These are phyloP conservation scores for Corchorus olitorius DNA, from an alignment of 345 rosid genomes.

Conservation along the genomic window DNA sequence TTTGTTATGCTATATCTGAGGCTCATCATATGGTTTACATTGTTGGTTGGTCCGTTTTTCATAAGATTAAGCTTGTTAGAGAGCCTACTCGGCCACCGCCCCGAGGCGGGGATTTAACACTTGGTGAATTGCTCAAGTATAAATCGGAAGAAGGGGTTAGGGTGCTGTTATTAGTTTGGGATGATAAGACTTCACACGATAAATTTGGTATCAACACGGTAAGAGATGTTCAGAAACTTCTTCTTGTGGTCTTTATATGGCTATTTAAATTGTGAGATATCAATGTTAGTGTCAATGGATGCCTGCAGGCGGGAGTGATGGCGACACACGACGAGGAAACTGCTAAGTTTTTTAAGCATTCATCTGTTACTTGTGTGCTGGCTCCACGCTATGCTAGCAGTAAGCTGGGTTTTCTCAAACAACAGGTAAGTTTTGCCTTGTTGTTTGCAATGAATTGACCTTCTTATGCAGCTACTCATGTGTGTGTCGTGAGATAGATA, in stretches of 20 bases:
- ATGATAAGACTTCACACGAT: conserved; percentile 86
- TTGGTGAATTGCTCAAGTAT: conserved; percentile 90
- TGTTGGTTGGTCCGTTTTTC: conserved; percentile 87
- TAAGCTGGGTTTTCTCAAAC: conserved; percentile 79
- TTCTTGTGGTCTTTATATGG: neutral
- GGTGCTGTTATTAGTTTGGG: conserved; percentile 86
- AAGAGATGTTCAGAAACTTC: conserved; percentile 21
- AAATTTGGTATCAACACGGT: conserved; percentile 64
- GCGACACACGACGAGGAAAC: conserved; percentile 95
- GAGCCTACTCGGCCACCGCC: conserved; percentile 74
- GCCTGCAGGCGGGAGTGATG: conserved; percentile 84
- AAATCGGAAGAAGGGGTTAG: conserved; percentile 95
- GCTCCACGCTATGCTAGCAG: conserved; percentile 88
- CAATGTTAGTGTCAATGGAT: conserved; percentile 15
- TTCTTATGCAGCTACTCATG: no score
- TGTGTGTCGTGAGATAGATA: neutral
- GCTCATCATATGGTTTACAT: conserved; percentile 96
- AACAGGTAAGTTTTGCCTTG: conserved; percentile 53
- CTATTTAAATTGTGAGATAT: neutral
- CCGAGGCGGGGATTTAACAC: conserved; percentile 67
- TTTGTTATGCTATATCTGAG: conserved; percentile 79
- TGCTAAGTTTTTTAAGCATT: conserved; percentile 83
- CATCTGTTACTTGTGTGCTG: conserved; percentile 91
- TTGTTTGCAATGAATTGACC: neutral
- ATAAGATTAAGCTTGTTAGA: conserved; percentile 77